These are phyloP conservation scores for Tympanopsis confertula DNA, from an alignment of 2,329 filamentous ascomycete genomes.

Conservation along the genomic window DNA sequence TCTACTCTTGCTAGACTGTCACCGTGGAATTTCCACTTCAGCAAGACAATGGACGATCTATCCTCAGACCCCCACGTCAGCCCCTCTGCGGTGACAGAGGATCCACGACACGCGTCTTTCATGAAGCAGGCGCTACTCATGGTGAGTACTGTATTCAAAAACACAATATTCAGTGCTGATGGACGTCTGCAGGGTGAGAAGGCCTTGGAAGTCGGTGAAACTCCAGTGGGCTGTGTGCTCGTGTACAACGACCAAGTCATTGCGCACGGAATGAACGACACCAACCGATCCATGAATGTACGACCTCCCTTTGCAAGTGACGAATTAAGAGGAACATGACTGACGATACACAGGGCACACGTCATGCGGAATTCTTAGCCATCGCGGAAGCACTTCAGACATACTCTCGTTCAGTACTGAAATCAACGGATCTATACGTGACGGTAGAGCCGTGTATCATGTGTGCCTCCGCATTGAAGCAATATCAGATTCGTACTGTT, in stretches of 20 bases:
- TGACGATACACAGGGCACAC: constrained; percentile 35
- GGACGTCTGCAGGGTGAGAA: constrained; percentile 36
- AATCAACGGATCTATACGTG: constrained; percentile 52
- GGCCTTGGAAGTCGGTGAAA: constrained; percentile 47
- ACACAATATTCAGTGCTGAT: constrained; percentile 2
- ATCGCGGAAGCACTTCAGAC: constrained; percentile 44
- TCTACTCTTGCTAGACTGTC: too few relatives aligned
- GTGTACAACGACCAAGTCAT: constrained; percentile 47
- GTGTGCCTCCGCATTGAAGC: constrained; percentile 53
- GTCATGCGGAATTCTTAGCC: constrained; percentile 55
- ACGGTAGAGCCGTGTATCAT: constrained; percentile 61
- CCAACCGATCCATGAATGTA: constrained; percentile 37
- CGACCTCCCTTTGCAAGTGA: background rate
- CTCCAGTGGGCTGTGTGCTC: constrained; percentile 55
- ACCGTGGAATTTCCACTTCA: too few relatives aligned
- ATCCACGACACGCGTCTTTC: background rate
- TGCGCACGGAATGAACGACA: constrained; percentile 55
- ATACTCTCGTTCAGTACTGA: constrained; percentile 38
- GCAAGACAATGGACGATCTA: too few relatives aligned
- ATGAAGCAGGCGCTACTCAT: background rate
- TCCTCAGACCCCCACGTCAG: too few relatives aligned
- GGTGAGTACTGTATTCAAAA: constrained; percentile 32
- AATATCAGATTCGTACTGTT: constrained; percentile 49
- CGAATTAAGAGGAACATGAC: background rate
- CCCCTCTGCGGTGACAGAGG: too few relatives aligned